phyloP scores from a whole-genome alignment of 1,284 basidiomycete species.

The Cryptococcus sp. region DNA sequence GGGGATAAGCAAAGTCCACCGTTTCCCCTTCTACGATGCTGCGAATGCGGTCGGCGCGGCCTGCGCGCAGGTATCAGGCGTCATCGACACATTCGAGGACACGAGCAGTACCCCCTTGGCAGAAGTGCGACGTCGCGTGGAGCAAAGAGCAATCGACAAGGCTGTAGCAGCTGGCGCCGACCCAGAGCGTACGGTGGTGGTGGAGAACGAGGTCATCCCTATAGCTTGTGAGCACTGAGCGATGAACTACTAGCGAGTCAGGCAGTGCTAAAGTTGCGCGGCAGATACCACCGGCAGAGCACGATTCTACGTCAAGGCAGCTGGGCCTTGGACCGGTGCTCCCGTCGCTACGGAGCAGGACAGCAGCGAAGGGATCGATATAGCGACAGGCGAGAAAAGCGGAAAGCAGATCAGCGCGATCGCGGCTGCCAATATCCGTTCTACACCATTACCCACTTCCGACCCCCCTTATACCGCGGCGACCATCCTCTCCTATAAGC shows the following conservation, averaged over 20 bases:
- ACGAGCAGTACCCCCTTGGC: conserved; percentile 22
- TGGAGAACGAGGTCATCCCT: conserved; percentile 55
- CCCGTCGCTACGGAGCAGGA: not conserved
- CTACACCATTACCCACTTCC: not conserved
- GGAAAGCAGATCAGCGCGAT: not conserved
- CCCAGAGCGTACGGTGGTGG: conserved; percentile 54
- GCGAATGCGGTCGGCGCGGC: conserved; percentile 63
- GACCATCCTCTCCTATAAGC: conserved; percentile 30
- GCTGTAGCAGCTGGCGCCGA: conserved; percentile 59
- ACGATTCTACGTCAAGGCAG: conserved; percentile 50
- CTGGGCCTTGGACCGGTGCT: conserved; percentile 43
- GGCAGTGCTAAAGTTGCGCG: no score
- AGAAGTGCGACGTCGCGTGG: conserved; percentile 49
- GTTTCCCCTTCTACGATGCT: conserved; percentile 59
- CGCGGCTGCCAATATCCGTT: conserved; percentile 10
- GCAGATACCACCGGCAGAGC: conserved; percentile 37
- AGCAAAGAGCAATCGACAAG: conserved; percentile 56
- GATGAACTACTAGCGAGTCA: not conserved
- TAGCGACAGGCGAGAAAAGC: not conserved
- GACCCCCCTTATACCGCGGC: conserved; percentile 7
- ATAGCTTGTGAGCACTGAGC: conserved; percentile 33
- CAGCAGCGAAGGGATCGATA: not conserved
- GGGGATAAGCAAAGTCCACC: conserved; percentile 59
- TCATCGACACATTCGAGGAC: conserved; percentile 46
- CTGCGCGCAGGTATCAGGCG: conserved; percentile 43